Evolutionary conservation across 192 early-diverging fungal genomes (phyloP).

Genomic region (Irineochytrium annulatum): DNA sequence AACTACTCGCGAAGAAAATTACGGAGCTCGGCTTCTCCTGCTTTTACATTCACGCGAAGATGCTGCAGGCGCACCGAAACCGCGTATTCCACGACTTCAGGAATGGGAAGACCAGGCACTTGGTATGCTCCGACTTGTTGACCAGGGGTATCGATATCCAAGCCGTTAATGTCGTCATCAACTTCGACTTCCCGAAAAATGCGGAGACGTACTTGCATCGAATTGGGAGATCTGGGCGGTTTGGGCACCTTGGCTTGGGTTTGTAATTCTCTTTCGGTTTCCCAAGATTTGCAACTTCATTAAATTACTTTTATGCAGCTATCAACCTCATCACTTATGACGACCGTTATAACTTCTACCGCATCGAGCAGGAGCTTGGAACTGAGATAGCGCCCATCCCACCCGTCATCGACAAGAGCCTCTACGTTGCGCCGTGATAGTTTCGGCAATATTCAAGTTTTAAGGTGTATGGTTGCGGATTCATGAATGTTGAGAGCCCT

Average conservation of each 20-base stretch:
- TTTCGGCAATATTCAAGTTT: too few species aligned
- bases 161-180: conserved; percentile 99
- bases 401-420: conserved; percentile 88
- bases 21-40: conserved; percentile 99
- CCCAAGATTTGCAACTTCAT: not conserved
- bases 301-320: conserved; percentile 42
- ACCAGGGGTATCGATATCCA: conserved; percentile 99
- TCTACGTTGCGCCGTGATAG: conserved; percentile 56
- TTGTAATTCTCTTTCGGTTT: not conserved
- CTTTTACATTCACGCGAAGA: conserved; percentile 98
- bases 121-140: conserved; percentile 96
- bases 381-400: conserved; percentile 99
- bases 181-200: conserved; percentile 99
- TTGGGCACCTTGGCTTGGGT: conserved; percentile 81
- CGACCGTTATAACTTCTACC: conserved; percentile 95
- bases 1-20: conserved; percentile 97
- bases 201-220: conserved; percentile 98
- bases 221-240: conserved; percentile 96
- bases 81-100: conserved; percentile 99
- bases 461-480: too few species aligned
- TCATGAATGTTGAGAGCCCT: too few species aligned
- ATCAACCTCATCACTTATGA: conserved; percentile 99
- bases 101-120: conserved; percentile 93
- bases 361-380: conserved; percentile 96
- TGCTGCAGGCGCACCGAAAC: conserved; percentile 98